phyloP scores from a whole-genome alignment of 2,329 filamentous ascomycete species.

The Ophiocordyceps australis region DNA sequence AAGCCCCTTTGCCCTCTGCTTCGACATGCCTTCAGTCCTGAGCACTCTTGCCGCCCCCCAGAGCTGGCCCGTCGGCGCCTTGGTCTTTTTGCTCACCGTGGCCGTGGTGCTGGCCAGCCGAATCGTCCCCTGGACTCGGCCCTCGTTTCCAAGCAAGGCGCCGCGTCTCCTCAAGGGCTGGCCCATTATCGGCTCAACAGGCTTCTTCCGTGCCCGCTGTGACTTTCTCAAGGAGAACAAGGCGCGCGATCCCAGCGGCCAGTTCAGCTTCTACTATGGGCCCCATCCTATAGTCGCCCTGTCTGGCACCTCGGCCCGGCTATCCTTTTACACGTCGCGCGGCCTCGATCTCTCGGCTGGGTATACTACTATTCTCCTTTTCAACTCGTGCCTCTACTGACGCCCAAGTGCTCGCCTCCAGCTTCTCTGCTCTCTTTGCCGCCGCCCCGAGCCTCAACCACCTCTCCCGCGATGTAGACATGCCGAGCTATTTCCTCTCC shows the following conservation, averaged over 20 bases:
- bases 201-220: constrained; percentile 26
- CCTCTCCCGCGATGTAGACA: constrained; percentile 5
- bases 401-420: constrained; percentile 3
- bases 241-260: constrained; percentile 15
- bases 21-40: neutral
- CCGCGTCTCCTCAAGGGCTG: constrained; percentile 9
- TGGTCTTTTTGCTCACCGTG: constrained; percentile 2
- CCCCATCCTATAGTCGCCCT: constrained; percentile 23
- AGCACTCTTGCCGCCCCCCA: constrained; percentile 2
- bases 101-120: constrained; percentile 1
- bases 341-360: constrained; percentile 23
- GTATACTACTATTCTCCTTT: constrained; percentile 7
- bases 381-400: neutral
- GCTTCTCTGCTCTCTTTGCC: constrained; percentile 13
- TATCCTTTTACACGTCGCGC: constrained; percentile 24
- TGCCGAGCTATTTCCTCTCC: constrained; percentile 9
- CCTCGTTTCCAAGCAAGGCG: constrained; percentile 7
- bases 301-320: constrained; percentile 20
- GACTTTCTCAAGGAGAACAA: constrained; percentile 20
- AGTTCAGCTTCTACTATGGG: constrained; percentile 30
- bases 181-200: constrained; percentile 23
- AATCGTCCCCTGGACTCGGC: constrained; percentile 3
- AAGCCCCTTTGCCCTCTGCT: no score
- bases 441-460: constrained; percentile 8
- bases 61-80: constrained; percentile 2